Evolutionary conservation across 306 rosid genomes (phyloP).

Genomic region (Gynostemma pentaphyllum): DNA sequence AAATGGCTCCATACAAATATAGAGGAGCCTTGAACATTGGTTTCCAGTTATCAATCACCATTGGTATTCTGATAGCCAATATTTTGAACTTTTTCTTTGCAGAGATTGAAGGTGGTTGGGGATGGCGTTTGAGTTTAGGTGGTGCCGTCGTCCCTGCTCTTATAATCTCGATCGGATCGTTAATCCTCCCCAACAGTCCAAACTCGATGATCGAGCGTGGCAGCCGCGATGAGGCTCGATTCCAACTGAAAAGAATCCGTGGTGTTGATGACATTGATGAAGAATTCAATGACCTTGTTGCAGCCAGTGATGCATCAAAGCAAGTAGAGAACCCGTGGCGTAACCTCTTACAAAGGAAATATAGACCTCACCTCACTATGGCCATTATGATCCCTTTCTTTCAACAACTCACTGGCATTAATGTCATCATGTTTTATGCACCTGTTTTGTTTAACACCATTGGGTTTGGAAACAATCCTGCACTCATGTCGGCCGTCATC

Average conservation of each 20-base stretch:
- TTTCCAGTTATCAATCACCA: slow-evolving; percentile 13
- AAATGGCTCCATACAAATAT: slow-evolving; percentile 18
- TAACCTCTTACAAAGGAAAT: slow-evolving; percentile 6
- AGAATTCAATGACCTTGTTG: slow-evolving; percentile 14
- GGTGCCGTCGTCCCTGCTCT: slow-evolving; percentile 17
- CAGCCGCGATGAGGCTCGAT: neutral
- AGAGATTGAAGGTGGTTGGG: slow-evolving; percentile 18
- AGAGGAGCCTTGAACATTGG: slow-evolving; percentile 21
- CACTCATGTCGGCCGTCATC: slow-evolving; percentile 11
- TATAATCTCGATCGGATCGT: slow-evolving; percentile 7
- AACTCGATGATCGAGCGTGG: slow-evolving; percentile 18
- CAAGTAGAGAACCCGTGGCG: slow-evolving; percentile 8
- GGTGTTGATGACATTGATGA: slow-evolving; percentile 12
- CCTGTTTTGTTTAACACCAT: slow-evolving; percentile 12
- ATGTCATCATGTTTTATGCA: slow-evolving; percentile 18
- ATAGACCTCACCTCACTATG: slow-evolving; percentile 17
- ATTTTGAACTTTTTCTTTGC: slow-evolving; percentile 10
- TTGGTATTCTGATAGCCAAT: slow-evolving; percentile 14
- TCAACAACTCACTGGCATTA: slow-evolving; percentile 21
- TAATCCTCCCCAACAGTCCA: slow-evolving; percentile 15
- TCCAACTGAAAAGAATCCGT: slow-evolving; percentile 8
- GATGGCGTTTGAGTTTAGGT: slow-evolving; percentile 17
- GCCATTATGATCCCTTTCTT: slow-evolving; percentile 18
- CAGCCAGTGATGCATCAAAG: slow-evolving; percentile 17
- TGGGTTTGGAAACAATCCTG: slow-evolving; percentile 5